Conservation (phyloP, 1,139 yeast species). For the Blastobotrys arbuscula region DNA sequence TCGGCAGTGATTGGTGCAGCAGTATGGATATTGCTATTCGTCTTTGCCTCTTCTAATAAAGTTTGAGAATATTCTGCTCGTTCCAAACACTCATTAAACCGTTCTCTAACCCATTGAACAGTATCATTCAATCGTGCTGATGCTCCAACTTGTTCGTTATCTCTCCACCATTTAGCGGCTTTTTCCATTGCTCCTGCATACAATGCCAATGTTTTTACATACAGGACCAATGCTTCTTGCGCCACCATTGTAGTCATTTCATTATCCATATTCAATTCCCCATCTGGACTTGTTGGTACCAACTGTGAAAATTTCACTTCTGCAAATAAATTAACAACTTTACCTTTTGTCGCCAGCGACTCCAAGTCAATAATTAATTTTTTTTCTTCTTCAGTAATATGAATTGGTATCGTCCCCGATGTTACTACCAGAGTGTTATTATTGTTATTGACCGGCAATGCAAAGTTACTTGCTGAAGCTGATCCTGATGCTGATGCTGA, state of each 20-base stretch:
- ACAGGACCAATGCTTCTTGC: conserved; percentile 80
- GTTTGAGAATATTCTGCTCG: conserved; percentile 74
- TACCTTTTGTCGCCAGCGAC: conserved; percentile 79
- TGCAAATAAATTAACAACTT: conserved; percentile 82
- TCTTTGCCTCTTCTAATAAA: conserved; percentile 23
- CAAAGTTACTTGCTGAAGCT: not conserved
- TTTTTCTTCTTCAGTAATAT: conserved; percentile 29
- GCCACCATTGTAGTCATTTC: conserved; percentile 56
- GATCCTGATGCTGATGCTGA: conserved; percentile 23
- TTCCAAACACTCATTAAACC: conserved; percentile 82
- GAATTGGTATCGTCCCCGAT: not conserved
- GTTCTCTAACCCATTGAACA: conserved; percentile 89
- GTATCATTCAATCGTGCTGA: conserved; percentile 59
- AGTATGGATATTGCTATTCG: not conserved
- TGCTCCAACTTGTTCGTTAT: conserved; percentile 37
- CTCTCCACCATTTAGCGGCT: conserved; percentile 87
- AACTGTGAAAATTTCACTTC: conserved; percentile 85
- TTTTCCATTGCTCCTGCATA: conserved; percentile 79
- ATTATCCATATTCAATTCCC: conserved; percentile 48
- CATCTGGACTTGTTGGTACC: conserved; percentile 51
- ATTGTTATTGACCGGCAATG: not conserved
- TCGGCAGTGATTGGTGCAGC: conserved; percentile 53
- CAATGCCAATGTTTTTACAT: conserved; percentile 75
- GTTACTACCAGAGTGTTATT: conserved; percentile 2
- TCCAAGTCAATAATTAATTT: conserved; percentile 53